phyloP scores from a whole-genome alignment of 2,329 filamentous ascomycete genomes.

The Aspergillus sp. region DNA sequence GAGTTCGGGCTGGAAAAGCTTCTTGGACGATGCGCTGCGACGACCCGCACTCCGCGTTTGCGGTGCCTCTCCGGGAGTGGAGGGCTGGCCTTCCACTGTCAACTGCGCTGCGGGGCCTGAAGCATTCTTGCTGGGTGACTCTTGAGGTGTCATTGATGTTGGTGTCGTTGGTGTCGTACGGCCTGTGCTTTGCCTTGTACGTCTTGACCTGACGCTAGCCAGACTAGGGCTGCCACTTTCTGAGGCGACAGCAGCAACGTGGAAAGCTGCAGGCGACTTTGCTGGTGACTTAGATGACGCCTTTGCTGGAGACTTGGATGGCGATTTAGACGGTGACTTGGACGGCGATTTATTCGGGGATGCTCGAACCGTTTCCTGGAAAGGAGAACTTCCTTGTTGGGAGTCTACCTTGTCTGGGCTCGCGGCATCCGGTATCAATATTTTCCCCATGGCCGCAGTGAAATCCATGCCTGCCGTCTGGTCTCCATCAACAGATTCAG shows the following conservation, averaged over 20 bases:
- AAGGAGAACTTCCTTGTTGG: conserved; percentile 49
- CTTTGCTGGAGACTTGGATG: conserved; percentile 30
- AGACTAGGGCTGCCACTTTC: conserved; percentile 57
- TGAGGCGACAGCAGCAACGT: conserved; percentile 43
- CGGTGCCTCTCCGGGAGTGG: conserved; percentile 53
- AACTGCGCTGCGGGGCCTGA: conserved; percentile 41
- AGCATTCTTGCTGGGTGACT: conserved; percentile 41
- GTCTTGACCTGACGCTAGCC: conserved; percentile 50
- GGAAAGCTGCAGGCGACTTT: conserved; percentile 18
- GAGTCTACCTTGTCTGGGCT: conserved; percentile 50
- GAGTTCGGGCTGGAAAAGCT: conserved; percentile 46
- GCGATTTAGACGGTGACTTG: conserved; percentile 25
- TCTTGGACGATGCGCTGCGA: conserved; percentile 51
- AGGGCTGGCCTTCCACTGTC: conserved; percentile 46
- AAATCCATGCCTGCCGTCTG: conserved; percentile 66
- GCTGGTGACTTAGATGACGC: conserved; percentile 25
- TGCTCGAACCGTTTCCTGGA: conserved; percentile 36
- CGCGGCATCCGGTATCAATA: conserved; percentile 49
- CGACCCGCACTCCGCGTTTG: conserved; percentile 48
- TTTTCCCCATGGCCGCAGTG: conserved; percentile 63
- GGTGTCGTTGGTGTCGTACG: conserved; percentile 46
- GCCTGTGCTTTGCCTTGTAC: conserved; percentile 50
- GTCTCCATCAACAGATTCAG: conserved; percentile 40
- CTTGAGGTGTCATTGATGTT: conserved; percentile 35
- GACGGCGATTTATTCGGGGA: conserved; percentile 32